Evolutionary conservation across 2,329 filamentous ascomycete genomes (phyloP).

Genomic region (Claviceps spartinae): DNA sequence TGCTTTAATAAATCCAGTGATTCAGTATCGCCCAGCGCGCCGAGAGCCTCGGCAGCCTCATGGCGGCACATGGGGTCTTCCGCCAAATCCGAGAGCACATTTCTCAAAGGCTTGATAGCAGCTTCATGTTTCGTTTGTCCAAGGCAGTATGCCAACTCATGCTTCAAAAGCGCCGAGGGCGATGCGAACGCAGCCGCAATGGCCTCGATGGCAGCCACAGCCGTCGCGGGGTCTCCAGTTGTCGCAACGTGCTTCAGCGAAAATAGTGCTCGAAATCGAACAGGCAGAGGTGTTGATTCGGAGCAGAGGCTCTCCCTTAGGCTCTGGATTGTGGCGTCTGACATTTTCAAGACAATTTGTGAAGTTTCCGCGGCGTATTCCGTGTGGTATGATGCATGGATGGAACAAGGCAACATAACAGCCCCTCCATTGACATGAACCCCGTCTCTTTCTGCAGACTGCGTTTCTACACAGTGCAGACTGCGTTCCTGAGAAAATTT

Average conservation of each 20-base stretch:
- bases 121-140: constrained; percentile 74
- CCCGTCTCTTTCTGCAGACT: neutral
- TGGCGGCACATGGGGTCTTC: constrained; percentile 94
- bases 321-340: constrained; percentile 36
- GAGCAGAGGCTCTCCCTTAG: constrained; percentile 67
- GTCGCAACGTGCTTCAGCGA: constrained; percentile 88
- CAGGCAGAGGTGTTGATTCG: constrained; percentile 68
- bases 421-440: neutral
- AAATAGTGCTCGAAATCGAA: constrained; percentile 92
- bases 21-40: constrained; percentile 63
- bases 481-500: constrained; percentile 18
- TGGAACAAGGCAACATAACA: neutral
- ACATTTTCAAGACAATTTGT: constrained; percentile 8
- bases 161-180: constrained; percentile 81
- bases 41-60: constrained; percentile 89
- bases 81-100: constrained; percentile 60
- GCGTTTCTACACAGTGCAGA: neutral
- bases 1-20: constrained; percentile 62
- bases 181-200: constrained; percentile 81
- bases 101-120: constrained; percentile 58
- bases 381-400: neutral
- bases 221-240: constrained; percentile 45
- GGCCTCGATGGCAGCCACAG: constrained; percentile 49
- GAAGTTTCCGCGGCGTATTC: neutral
- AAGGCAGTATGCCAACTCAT: constrained; percentile 93